Evolutionary conservation across 2,329 filamentous ascomycete species (phyloP), one percentile per base, ranked within the genome.

Genomic region (Fusarium sarcochroum): DNA sequence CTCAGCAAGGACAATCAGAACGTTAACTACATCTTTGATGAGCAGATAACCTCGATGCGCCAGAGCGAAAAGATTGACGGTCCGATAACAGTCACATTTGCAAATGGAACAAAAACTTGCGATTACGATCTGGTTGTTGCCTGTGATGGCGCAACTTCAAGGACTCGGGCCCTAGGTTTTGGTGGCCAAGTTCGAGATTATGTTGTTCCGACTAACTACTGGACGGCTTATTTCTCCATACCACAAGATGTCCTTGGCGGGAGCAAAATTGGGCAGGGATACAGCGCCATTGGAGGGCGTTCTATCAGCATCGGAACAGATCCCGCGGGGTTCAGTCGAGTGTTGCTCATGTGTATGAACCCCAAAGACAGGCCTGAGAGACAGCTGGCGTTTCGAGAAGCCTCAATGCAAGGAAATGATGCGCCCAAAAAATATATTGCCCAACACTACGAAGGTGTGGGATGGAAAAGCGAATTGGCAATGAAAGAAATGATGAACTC

Each of bases 401-500:
- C 84, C 4, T 56, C 71, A 40, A 78, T 75, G 23, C 30, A 73
- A 40, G 73, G 72, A 1, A 64, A 59, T 7, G 21, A 65, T 5
- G 49, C 55, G 2, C 52, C 68, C 6, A 85, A 85, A 58, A 66
- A 75, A 1, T 74, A 78, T 4, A 70, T 84, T 23, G 68, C 74
- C 18, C 77, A 82, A 30, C 66, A 82, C 2, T 83, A 84, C 37
- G 60, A 73, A 4, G 81, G 78, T 17, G 80, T 77, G 0, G 85
- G 83, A 0, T 89, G 86, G 86, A 76, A 80, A 38, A 71, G 73
- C 13, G 64, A 71, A 1, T 71, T 79, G 8, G 72, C 82, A 1
- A 59, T 83, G 17, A 64, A 74, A 5, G 78, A 75, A 2, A 79
- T 83, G 76, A 50, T 62, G 58, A 58, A 34, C 32, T 45, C 79